These are phyloP conservation scores for Pisolithus albus DNA, from an alignment of 768 basidiomycete species.

Conservation along the genomic window DNA sequence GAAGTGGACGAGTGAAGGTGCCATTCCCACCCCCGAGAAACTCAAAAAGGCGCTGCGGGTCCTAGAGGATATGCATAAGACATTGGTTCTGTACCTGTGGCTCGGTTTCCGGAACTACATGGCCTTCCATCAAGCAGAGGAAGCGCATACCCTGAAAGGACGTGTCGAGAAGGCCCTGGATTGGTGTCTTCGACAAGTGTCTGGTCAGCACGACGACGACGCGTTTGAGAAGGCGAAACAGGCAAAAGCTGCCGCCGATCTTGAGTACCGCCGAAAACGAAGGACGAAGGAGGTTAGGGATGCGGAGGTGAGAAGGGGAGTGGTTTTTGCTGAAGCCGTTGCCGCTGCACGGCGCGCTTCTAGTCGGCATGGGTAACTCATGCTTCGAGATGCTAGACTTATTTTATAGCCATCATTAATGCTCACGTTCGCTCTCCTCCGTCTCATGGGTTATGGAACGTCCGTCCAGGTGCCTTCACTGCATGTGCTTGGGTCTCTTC, in stretches of 20 bases:
- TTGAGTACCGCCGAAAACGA: conserved; percentile 19
- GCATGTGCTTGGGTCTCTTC: too few relatives aligned
- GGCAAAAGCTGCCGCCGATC: not conserved
- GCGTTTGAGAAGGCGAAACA: not conserved
- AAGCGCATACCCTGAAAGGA: conserved; percentile 48
- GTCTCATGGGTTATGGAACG: too few relatives aligned
- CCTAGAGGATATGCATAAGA: conserved; percentile 77
- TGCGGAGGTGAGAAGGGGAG: conserved; percentile 11
- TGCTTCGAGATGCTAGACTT: too few relatives aligned
- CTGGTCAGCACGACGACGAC: conserved; percentile 10
- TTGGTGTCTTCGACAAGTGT: conserved; percentile 45
- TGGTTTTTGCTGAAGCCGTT: conserved; percentile 14
- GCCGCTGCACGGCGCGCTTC: not conserved
- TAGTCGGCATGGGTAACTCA: not conserved
- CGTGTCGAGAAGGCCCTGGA: conserved; percentile 65
- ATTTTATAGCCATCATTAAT: too few relatives aligned
- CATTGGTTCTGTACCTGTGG: conserved; percentile 80
- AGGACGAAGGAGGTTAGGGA: conserved; percentile 6
- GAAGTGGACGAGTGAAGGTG: conserved; percentile 12
- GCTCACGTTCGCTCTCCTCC: too few relatives aligned
- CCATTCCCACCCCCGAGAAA: not conserved
- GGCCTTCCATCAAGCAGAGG: conserved; percentile 52
- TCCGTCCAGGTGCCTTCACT: too few relatives aligned
- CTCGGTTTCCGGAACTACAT: conserved; percentile 63
- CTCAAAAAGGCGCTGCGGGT: conserved; percentile 11